A percentile compares a stretch with the other conserved stretches of the same genome.
These are phyloP conservation scores for Ilyonectria sp. DNA, from an alignment of 2,329 filamentous ascomycete genomes.

Conservation along the genomic window DNA sequence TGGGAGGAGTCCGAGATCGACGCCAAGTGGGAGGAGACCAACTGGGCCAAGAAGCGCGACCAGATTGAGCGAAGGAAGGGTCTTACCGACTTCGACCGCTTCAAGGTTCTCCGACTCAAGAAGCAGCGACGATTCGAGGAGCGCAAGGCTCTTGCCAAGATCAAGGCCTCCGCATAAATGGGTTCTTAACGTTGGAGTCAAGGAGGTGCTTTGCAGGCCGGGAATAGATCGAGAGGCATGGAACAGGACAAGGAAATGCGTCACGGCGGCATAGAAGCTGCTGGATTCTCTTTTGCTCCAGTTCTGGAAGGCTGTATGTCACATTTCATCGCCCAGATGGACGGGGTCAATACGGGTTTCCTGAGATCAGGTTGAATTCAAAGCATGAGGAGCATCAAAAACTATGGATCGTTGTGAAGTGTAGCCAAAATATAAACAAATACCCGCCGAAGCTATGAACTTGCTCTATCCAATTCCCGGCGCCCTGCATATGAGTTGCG, in stretches of 20 bases:
- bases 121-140: conserved; percentile 99
- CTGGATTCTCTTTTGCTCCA: conserved; percentile 72
- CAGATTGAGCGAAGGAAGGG: conserved; percentile 89
- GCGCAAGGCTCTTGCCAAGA: conserved; percentile 95
- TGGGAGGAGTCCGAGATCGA: conserved; percentile 96
- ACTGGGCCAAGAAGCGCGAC: conserved; percentile 94
- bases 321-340: conserved; percentile 72
- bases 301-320: conserved; percentile 76
- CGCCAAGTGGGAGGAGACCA: conserved; percentile 90
- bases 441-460: conserved; percentile 41
- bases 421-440: conserved; percentile 50
- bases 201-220: conserved; percentile 53
- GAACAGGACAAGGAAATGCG: conserved; percentile 54
- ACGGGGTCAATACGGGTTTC: conserved; percentile 78
- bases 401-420: conserved; percentile 52
- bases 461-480: conserved; percentile 12
- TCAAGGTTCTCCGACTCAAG: conserved; percentile 99
- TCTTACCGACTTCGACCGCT: conserved; percentile 98
- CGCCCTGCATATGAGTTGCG: conserved; percentile 22
- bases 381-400: conserved; percentile 50
- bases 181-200: conserved; percentile 54
- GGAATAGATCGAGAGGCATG: conserved; percentile 57
- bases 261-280: conserved; percentile 64
- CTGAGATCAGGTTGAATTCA: conserved; percentile 62
- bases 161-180: conserved; percentile 84